Evolutionary conservation across 805 yeast species (phyloP).

Genomic region (Candida pini): DNA sequence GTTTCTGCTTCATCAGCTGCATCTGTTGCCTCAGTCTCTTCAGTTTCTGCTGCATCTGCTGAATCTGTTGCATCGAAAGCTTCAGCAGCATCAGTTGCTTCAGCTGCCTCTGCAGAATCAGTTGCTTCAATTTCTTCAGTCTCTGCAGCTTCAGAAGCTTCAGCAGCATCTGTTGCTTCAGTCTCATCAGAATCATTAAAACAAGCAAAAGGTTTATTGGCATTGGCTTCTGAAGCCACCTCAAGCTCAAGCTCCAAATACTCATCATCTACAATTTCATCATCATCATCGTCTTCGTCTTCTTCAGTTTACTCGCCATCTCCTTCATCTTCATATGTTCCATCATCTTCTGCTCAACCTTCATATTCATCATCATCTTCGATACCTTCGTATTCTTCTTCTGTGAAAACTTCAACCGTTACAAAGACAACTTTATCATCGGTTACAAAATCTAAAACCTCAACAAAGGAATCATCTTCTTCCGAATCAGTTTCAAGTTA

Average conservation of each 20-base stretch:
- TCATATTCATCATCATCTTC: too few species aligned
- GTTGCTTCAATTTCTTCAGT: constrained; percentile 17
- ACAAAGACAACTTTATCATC: constrained; percentile 28
- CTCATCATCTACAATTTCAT: background rate
- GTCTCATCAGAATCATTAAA: constrained; percentile 17
- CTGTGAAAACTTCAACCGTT: constrained; percentile 17
- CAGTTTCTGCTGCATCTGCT: constrained; percentile 17
- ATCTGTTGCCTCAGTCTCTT: constrained; percentile 19
- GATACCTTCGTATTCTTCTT: constrained; percentile 11
- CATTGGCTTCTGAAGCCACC: constrained; percentile 27
- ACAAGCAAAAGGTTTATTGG: constrained; percentile 34
- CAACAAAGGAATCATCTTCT: background rate
- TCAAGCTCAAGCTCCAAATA: background rate
- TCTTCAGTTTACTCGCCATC: constrained; percentile 2
- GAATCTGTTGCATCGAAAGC: constrained; percentile 27
- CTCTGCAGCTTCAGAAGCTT: constrained; percentile 10
- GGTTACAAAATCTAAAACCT: constrained; percentile 31
- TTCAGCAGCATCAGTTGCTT: constrained; percentile 32
- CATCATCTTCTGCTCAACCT: constrained; percentile 6
- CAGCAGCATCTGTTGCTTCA: constrained; percentile 15
- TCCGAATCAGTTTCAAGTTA: background rate
- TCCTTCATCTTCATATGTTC: constrained; percentile 3
- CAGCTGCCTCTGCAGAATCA: constrained; percentile 19
- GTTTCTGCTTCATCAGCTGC: constrained; percentile 18
- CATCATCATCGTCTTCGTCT: constrained; percentile 1